Percentiles rank a stretch among this genome's conserved stretches.
These are phyloP conservation scores for Saccharomycopsis oosterbeekiorum DNA, from an alignment of 805 yeast genomes.

Conservation along the genomic window DNA sequence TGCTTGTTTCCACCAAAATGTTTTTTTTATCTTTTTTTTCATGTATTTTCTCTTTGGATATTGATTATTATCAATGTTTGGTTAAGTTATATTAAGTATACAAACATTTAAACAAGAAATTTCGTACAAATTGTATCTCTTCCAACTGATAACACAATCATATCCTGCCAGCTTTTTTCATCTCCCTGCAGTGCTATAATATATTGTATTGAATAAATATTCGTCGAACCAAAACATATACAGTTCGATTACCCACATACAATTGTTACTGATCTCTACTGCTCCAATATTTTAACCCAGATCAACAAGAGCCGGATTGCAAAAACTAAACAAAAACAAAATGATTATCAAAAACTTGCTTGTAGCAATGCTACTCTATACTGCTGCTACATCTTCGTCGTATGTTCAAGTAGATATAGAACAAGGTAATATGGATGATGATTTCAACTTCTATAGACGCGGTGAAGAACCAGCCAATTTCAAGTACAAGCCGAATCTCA, in stretches of 20 bases:
- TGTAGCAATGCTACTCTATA: background rate
- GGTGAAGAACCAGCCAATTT: background rate
- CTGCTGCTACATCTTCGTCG: background rate
- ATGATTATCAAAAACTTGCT: background rate
- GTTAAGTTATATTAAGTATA: too few relatives aligned
- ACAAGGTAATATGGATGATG: background rate
- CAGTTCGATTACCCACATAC: too few relatives aligned
- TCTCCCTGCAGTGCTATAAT: too few relatives aligned
- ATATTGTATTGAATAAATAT: too few relatives aligned
- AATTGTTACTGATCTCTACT: too few relatives aligned
- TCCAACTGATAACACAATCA: too few relatives aligned
- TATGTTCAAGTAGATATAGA: background rate
- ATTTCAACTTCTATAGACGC: background rate
- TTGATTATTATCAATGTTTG: too few relatives aligned
- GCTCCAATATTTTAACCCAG: too few relatives aligned
- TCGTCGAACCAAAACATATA: too few relatives aligned
- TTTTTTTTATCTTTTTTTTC: background rate
- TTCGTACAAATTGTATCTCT: too few relatives aligned
- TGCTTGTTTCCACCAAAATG: background rate
- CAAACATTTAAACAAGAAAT: too few relatives aligned
- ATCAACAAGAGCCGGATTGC: too few relatives aligned
- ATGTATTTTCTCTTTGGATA: background rate
- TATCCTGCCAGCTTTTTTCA: background rate
- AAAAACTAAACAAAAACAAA: background rate
- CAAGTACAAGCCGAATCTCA: background rate